A percentile compares a stretch with the other conserved stretches of the same genome.
Evolutionary conservation across 1,284 basidiomycete genomes (phyloP).

Genomic region (Puccinia brachypodii): DNA sequence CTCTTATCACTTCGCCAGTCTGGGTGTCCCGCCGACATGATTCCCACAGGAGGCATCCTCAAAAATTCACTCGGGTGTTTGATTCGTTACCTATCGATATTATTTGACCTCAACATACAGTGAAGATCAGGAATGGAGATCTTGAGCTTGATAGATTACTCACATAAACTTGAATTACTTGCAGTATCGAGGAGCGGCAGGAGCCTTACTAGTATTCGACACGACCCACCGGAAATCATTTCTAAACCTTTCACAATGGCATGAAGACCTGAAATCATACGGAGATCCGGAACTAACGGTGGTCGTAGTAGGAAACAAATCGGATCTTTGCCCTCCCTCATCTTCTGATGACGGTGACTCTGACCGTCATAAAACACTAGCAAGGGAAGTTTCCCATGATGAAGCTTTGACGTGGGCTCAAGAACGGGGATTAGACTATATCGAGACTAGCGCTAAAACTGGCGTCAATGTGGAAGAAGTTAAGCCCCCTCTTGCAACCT

Average conservation of each 20-base stretch:
- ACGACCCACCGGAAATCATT: slow-evolving; percentile 40
- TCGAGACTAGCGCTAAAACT: slow-evolving; percentile 43
- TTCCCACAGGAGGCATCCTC: neutral
- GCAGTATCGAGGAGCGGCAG: slow-evolving; percentile 44
- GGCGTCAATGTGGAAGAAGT: slow-evolving; percentile 47
- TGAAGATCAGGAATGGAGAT: neutral
- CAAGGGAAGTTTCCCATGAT: slow-evolving; percentile 13
- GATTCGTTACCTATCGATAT: neutral
- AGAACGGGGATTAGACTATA: slow-evolving; percentile 41
- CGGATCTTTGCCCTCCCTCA: slow-evolving; percentile 25
- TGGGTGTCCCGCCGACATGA: neutral
- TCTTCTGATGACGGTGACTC: neutral
- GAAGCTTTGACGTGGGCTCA: slow-evolving; percentile 36
- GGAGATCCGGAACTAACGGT: slow-evolving; percentile 30
- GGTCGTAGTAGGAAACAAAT: slow-evolving; percentile 40
- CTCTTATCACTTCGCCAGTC: neutral
- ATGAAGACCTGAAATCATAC: slow-evolving; percentile 40
- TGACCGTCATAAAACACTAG: neutral
- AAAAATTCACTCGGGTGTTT: neutral
- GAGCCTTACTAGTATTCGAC: slow-evolving; percentile 47
- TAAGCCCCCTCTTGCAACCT: neutral
- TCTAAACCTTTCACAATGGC: slow-evolving; percentile 29
- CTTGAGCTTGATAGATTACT: neutral
- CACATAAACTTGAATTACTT: neutral
- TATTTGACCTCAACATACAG: neutral